Conservation (phyloP, 78 protist genomes). For the Kipferlia bialata region DNA sequence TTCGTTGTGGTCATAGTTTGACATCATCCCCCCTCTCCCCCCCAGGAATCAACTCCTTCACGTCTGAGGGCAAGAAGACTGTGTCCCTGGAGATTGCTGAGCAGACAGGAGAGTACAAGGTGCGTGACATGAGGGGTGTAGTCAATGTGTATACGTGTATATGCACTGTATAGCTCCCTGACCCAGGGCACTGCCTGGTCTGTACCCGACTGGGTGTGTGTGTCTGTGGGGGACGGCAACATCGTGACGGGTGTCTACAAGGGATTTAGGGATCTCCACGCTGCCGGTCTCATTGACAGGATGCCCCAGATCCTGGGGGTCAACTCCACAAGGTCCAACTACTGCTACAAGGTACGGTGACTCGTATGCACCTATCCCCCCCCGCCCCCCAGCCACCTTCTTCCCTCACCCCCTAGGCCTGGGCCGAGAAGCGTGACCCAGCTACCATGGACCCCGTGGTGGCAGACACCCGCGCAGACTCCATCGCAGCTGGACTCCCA, state of each 20-base stretch:
- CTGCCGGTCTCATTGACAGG: constrained; percentile 20
- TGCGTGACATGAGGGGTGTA: too few species aligned
- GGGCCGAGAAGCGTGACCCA: not conserved
- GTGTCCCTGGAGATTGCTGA: constrained; percentile 41
- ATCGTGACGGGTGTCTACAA: constrained; percentile 33
- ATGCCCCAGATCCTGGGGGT: constrained; percentile 30
- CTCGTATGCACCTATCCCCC: too few species aligned
- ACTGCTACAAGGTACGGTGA: too few species aligned
- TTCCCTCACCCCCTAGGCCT: too few species aligned
- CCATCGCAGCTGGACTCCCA: constrained; percentile 24
- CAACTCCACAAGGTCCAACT: constrained; percentile 6
- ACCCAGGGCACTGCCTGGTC: too few species aligned
- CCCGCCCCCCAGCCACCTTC: too few species aligned
- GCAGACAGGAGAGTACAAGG: too few species aligned
- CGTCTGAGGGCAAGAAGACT: constrained; percentile 44
- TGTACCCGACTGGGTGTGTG: constrained; percentile 31
- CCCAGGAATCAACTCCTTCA: constrained; percentile 33
- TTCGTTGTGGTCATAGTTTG: too few species aligned
- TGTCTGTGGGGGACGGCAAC: constrained; percentile 42
- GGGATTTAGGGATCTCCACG: constrained; percentile 26
- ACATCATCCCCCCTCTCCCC: too few species aligned
- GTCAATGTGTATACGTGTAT: too few species aligned
- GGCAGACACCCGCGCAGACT: constrained; percentile 30
- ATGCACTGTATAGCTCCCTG: too few species aligned
- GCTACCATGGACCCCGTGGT: not conserved